Conservation (phyloP, 495 filamentous ascomycete species). For the Aspergillus ellipticus region DNA sequence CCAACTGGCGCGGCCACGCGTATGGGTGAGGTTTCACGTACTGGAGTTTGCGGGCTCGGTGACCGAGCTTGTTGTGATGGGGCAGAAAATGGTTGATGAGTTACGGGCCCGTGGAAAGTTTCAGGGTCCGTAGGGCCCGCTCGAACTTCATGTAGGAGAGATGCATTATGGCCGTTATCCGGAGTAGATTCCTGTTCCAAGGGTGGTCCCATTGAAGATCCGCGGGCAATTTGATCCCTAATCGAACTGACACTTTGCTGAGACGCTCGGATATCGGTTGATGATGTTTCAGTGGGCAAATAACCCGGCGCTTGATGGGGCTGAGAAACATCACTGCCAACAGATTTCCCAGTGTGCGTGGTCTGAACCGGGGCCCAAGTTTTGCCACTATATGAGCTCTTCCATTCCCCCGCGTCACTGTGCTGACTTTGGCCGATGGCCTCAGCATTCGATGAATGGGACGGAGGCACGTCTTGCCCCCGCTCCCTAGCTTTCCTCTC, state of each 20-base stretch:
- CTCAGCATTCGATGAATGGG: constrained; percentile 32
- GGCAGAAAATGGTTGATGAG: constrained; percentile 39
- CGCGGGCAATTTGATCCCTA: constrained; percentile 72
- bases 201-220: constrained; percentile 61
- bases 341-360: constrained; percentile 61
- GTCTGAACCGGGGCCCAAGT: constrained; percentile 82
- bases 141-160: constrained; percentile 75
- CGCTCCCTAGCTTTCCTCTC: constrained; percentile 88
- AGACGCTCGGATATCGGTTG: constrained; percentile 46
- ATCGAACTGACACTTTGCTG: constrained; percentile 63
- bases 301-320: constrained; percentile 56
- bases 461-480: constrained; percentile 43
- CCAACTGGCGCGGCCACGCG: constrained; percentile 84
- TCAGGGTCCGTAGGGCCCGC: constrained; percentile 48
- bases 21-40: constrained; percentile 66
- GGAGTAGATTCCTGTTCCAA: constrained; percentile 37
- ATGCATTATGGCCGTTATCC: constrained; percentile 53
- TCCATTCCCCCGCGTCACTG: constrained; percentile 75
- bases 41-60: constrained; percentile 56
- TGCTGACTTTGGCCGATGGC: constrained; percentile 59
- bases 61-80: constrained; percentile 59
- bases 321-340: constrained; percentile 44
- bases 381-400: constrained; percentile 85
- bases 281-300: constrained; percentile 45
- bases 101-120: constrained; percentile 49